Base-by-base conservation (phyloP, 2,329 filamentous ascomycete genomes). In the Colletotrichum noveboracense region DNA sequence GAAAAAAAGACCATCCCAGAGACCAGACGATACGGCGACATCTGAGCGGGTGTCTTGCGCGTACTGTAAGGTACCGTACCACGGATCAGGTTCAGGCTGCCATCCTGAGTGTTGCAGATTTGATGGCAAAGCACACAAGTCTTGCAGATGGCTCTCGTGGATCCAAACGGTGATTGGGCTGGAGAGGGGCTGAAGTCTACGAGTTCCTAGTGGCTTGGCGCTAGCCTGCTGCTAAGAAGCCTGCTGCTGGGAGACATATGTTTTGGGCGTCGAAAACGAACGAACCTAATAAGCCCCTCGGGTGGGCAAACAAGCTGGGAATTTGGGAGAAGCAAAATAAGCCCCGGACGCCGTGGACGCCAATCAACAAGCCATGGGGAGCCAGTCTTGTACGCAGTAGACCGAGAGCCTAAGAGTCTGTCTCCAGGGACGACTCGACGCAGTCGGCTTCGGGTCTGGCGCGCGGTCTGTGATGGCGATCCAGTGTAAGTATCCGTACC, bases 141-240 rank as follows among this genome's bases (percentile, higher is more conserved):
- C 67, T 52, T 70, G 36, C 67, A 62, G 58, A 36, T 32, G 68
- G 60, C 28, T 34, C 68, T 18, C 16, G 26, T 48, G 43, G 60
- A 58, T 56, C 62, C 43, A 21, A n/a, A 13, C 43, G 43, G 43
- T 72, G 43, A 67, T 75, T 73, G 69, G 43, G 14, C 58, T 65
- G 14, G 34, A 61, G 58, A 30, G 48, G 70, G 56, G 73, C 70
- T 68, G 43, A 38, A 73, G 70, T 43, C 24, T 61, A 60, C 64
- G 64, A 60, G 58, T 52, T 48, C 52, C n/a, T 65, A 60, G 64
- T 73, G 74, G 70, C 74, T 76, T 76, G 74, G 70, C 74, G 56
- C 70, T 18, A 68, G 58, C 64, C 28, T 60, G 66, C 52, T 26
- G 32, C 71, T 64, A 26, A n/a, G 26, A 36, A 68, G 58, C 56